Conservation (phyloP, 345 rosid species). For the Dipteronia sinensis region DNA sequence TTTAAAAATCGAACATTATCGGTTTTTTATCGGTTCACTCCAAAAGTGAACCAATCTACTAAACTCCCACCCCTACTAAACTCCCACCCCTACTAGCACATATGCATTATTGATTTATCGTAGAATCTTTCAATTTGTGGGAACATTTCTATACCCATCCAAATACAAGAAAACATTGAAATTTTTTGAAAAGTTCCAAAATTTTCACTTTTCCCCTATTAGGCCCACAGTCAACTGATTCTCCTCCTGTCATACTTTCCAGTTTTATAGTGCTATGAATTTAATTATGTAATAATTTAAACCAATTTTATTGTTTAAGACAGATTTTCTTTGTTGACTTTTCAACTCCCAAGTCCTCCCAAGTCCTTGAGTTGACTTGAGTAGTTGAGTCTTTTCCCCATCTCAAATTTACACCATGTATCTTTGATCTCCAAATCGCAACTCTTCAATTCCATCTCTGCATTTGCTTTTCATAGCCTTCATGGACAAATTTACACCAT, state of each 20-base stretch:
- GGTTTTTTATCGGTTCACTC: no score
- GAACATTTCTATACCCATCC: neutral
- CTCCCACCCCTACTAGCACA: no score
- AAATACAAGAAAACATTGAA: neutral
- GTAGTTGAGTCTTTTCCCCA: neutral
- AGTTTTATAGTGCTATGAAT: no score
- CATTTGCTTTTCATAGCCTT: neutral
- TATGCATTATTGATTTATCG: neutral
- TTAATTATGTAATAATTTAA: no score
- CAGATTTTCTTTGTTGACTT: neutral
- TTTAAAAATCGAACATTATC: no score
- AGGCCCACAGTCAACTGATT: neutral
- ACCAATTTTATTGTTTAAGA: no score
- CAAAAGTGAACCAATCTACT: no score
- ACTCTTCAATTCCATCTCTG: neutral
- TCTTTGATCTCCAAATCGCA: neutral
- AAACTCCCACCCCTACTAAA: no score
- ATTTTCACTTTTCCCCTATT: neutral
- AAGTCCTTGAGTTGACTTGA: neutral
- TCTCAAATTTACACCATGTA: neutral
- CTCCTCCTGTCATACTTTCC: no score
- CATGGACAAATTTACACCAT: slow-evolving; percentile 19
- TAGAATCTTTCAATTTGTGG: neutral
- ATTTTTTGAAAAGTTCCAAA: neutral
- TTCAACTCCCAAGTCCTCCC: neutral